Percentiles rank a stretch among this genome's conserved stretches.
Evolutionary conservation across 257 asterid species (phyloP).

Genomic region (Gynochthodes officinalis): DNA sequence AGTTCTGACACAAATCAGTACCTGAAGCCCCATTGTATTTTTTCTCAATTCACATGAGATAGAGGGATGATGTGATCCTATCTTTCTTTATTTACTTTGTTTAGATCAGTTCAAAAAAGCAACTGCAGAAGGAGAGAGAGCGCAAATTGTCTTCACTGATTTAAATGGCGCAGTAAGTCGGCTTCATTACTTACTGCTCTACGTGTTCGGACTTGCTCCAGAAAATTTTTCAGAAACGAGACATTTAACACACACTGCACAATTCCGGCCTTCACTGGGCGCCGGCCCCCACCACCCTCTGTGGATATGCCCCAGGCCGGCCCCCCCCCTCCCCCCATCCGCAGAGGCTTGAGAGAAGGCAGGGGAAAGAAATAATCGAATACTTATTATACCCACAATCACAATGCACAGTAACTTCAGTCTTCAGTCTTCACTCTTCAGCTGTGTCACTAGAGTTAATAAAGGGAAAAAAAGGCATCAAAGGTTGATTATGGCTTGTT

Average conservation of each 20-base stretch:
- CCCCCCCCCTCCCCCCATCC: neutral
- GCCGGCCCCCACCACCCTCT: too few relatives aligned
- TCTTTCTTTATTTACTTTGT: neutral
- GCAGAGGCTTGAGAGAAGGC: neutral
- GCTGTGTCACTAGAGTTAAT: too few relatives aligned
- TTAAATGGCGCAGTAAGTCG: neutral
- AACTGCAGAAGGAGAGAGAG: too few relatives aligned
- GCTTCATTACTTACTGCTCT: neutral
- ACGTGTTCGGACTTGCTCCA: neutral
- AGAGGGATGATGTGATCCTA: too few relatives aligned
- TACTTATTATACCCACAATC: neutral
- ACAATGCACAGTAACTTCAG: neutral
- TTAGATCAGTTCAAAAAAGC: neutral
- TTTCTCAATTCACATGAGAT: too few relatives aligned
- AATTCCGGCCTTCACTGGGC: neutral
- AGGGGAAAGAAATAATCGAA: neutral
- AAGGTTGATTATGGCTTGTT: too few relatives aligned
- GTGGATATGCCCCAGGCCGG: too few relatives aligned
- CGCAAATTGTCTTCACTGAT: neutral
- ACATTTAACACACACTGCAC: neutral
- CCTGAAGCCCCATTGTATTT: neutral
- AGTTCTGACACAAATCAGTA: constrained; percentile 31
- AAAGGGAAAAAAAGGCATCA: too few relatives aligned
- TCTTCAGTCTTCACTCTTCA: too few relatives aligned
- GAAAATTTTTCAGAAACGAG: too few relatives aligned